Base-by-base conservation (phyloP, 257 asterid genomes). In the Salvia rosmarinus region DNA sequence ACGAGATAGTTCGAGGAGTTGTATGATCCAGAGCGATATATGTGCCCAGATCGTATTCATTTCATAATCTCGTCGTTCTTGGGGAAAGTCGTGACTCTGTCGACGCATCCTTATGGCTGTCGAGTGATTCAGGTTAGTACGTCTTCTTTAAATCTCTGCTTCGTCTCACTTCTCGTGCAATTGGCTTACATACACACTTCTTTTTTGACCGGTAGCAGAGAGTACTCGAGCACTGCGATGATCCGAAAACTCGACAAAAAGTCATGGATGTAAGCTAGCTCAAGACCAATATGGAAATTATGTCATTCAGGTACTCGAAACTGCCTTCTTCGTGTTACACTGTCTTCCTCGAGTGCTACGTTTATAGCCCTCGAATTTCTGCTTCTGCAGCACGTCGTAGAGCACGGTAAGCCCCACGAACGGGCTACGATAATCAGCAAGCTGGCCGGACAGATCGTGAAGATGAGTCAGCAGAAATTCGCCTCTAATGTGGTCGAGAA, bases 401-500 rank as follows among this genome's bases (percentile, higher is more conserved):
- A 89, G 82, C 91, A 87, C 2, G 95, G 98, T 13, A 88, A 83
- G 51, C 89, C 96, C 9, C 88, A 84, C 0, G 92, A 94, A 64
- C 87, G 90, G 50, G 81, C 96, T 54, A 78, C 79, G 42, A 88
- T 94, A 51, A 89, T 89, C 23, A 54, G 83, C 75, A 84, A 86
- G 73, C 95, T 94, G 34, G 88, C 96, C 0, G 98, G 97, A 34
- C 96, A 94, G 66, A 83, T 94, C 14, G 96, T 89, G 72, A 87
- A 82, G 87, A 87, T 93, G 97, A 93, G 98, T 51, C 96, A 87
- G 75, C 97, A 92, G 75, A 92, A 92, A 61, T 93, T 83, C 10
- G 98, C 98, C 39, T 93, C 98, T 35, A 93, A 93, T 64, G 97
- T 93, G 19, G 86, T 93, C 10, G 98, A 93, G 83, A 90, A 90